Conservation (phyloP, 306 rosid genomes). For the Nissolia schottii region DNA sequence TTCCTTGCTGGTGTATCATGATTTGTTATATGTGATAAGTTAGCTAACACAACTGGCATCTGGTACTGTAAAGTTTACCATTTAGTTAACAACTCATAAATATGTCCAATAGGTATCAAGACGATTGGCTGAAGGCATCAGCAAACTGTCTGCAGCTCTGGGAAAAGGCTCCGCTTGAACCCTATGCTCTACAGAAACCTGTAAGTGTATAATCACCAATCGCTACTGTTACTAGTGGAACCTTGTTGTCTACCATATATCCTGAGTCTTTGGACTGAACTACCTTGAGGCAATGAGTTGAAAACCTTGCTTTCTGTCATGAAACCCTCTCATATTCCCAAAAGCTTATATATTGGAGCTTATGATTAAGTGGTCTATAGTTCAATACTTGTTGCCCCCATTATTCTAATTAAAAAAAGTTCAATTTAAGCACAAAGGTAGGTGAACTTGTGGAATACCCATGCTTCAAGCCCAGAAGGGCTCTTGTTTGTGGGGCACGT, state of each 20-base stretch:
- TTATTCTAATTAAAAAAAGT: neutral
- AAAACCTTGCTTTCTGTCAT: slow-evolving; percentile 11
- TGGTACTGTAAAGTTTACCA: neutral
- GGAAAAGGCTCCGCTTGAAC: slow-evolving; percentile 99
- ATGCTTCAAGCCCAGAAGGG: neutral
- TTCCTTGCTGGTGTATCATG: neutral
- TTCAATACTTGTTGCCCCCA: neutral
- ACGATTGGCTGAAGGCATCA: slow-evolving; percentile 98
- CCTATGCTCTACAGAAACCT: slow-evolving; percentile 85
- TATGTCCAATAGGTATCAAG: slow-evolving; percentile 72
- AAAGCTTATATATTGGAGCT: neutral
- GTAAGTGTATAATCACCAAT: slow-evolving; percentile 47
- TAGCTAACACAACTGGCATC: neutral
- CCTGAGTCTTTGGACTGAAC: slow-evolving; percentile 1
- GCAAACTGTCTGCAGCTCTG: slow-evolving; percentile 73
- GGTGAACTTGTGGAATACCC: neutral
- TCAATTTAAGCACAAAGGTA: neutral
- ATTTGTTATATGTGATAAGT: neutral
- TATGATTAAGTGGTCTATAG: neutral
- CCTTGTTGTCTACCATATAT: neutral
- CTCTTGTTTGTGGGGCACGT: neutral
- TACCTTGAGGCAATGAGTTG: neutral
- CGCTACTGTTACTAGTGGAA: slow-evolving; percentile 5
- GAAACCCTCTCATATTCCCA: neutral
- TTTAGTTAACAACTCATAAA: slow-evolving; percentile 13